These are phyloP conservation scores for Vitis labrusca DNA, from an alignment of 164 flowering plant species.

Conservation along the genomic window DNA sequence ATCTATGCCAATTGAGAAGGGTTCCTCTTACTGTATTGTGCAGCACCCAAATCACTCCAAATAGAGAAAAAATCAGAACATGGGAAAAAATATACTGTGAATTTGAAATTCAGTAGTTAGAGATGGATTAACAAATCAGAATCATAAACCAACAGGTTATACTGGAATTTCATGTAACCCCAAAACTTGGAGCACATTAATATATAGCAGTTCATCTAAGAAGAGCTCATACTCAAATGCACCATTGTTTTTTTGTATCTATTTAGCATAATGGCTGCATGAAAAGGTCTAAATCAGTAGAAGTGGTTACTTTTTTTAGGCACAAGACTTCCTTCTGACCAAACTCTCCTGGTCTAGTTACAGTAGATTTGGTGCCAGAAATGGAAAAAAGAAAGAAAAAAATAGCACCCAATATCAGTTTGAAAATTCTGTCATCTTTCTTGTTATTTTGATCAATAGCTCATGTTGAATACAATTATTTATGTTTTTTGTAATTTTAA, in stretches of 20 bases:
- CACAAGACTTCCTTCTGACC: background rate
- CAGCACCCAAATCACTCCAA: no score
- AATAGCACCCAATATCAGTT: background rate
- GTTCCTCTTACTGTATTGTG: no score
- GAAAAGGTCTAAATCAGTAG: no score
- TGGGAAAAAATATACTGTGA: no score
- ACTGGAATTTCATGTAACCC: no score
- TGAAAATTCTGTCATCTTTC: background rate
- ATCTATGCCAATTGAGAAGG: no score
- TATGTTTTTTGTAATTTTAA: background rate
- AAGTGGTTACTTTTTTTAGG: no score
- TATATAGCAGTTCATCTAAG: background rate
- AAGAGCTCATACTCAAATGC: constrained; percentile 1
- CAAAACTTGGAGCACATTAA: background rate
- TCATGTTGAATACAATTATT: background rate
- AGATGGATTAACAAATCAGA: no score
- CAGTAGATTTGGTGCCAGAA: background rate
- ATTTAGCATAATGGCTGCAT: background rate
- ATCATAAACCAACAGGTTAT: no score
- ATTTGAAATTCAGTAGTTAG: no score
- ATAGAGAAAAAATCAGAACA: no score
- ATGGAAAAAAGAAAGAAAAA: background rate
- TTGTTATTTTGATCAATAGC: background rate
- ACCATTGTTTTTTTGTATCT: background rate
- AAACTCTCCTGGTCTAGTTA: background rate